These are phyloP conservation scores for Chiua virens DNA, from an alignment of 768 basidiomycete genomes.

Conservation along the genomic window DNA sequence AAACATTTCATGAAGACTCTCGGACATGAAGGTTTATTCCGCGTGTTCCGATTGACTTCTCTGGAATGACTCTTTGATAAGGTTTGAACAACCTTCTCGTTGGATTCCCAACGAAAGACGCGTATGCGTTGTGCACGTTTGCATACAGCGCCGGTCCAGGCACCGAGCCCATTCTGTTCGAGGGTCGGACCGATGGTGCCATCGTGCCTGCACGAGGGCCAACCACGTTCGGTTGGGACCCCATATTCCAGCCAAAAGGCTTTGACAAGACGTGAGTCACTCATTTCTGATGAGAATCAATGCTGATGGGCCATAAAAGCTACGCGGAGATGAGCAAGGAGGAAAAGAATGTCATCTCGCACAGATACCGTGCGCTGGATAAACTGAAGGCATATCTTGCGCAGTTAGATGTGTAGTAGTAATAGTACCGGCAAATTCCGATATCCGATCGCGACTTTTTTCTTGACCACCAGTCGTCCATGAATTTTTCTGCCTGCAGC, in stretches of 20 bases:
- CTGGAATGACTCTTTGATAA: slow-evolving; percentile 21
- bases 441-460: slow-evolving; percentile 16
- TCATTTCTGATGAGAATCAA: background rate
- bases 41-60: background rate
- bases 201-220: slow-evolving; percentile 87
- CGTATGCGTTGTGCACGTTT: slow-evolving; percentile 94
- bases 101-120: slow-evolving; percentile 73
- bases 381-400: slow-evolving; percentile 49
- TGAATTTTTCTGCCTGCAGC: background rate
- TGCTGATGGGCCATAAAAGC: slow-evolving; percentile 26
- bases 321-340: slow-evolving; percentile 68
- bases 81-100: slow-evolving; percentile 81
- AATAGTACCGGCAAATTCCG: slow-evolving; percentile 11
- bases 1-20: slow-evolving; percentile 84
- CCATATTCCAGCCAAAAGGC: slow-evolving; percentile 77
- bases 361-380: slow-evolving; percentile 62
- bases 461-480: background rate
- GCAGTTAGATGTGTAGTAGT: slow-evolving; percentile 1
- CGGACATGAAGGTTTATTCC: slow-evolving; percentile 73
- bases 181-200: slow-evolving; percentile 85
- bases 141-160: slow-evolving; percentile 88
- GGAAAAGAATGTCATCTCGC: slow-evolving; percentile 66
- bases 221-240: slow-evolving; percentile 86
- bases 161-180: slow-evolving; percentile 75
- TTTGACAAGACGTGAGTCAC: slow-evolving; percentile 71